phyloP scores from a whole-genome alignment of 768 basidiomycete genomes.

The Phaeotremella fagi region DNA sequence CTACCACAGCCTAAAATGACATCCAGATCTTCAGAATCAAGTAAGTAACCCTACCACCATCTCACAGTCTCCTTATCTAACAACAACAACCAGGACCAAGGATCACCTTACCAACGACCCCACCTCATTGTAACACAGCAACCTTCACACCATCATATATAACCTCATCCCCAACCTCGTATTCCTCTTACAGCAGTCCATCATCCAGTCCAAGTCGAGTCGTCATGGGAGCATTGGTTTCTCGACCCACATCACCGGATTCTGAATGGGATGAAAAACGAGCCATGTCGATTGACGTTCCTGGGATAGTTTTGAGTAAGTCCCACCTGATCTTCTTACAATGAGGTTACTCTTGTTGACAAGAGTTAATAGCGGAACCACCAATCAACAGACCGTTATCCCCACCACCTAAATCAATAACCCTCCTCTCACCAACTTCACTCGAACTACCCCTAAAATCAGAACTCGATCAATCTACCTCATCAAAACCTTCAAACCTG shows the following conservation, averaged over 20 bases:
- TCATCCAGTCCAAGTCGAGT: neutral
- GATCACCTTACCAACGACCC: neutral
- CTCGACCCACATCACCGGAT: slow-evolving; percentile 8
- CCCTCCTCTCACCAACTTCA: slow-evolving; percentile 15
- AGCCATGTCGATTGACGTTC: slow-evolving; percentile 9
- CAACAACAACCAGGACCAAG: neutral
- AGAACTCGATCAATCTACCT: slow-evolving; percentile 3
- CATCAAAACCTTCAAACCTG: slow-evolving; percentile 10
- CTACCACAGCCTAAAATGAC: too few relatives aligned
- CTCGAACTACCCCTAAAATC: slow-evolving; percentile 7
- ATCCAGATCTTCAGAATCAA: too few relatives aligned
- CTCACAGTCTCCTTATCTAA: neutral
- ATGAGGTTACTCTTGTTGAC: neutral
- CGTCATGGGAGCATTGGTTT: slow-evolving; percentile 10
- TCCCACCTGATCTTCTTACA: neutral
- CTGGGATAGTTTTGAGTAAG: slow-evolving; percentile 17
- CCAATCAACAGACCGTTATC: slow-evolving; percentile 4
- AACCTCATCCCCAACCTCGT: neutral
- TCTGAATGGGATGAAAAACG: slow-evolving; percentile 9
- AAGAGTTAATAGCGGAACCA: slow-evolving; percentile 10
- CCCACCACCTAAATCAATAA: slow-evolving; percentile 18
- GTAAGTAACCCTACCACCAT: too few relatives aligned
- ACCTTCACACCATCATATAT: neutral
- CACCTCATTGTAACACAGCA: neutral
- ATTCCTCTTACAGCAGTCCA: neutral